These are phyloP conservation scores for Ulmus americana DNA, from an alignment of 331 rosid species.

Conservation along the genomic window DNA sequence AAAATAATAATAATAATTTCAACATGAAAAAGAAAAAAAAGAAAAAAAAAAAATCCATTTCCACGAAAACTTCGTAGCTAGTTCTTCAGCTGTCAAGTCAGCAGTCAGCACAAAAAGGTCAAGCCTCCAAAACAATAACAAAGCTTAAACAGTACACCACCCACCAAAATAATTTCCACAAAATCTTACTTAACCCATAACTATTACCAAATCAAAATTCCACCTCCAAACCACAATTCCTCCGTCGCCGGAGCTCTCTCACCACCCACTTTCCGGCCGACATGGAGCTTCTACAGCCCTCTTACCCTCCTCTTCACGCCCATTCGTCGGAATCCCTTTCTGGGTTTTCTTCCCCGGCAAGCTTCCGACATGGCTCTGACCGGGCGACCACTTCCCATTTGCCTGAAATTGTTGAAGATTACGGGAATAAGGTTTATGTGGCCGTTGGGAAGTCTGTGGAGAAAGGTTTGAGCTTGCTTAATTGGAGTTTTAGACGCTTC, in stretches of 20 bases:
- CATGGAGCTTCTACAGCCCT: conserved; percentile 59
- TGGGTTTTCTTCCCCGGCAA: conserved; percentile 34
- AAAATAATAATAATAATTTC: background rate
- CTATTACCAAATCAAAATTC: background rate
- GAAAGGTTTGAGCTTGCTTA: conserved; percentile 52
- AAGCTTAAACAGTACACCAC: background rate
- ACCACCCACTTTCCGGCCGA: background rate
- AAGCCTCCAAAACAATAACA: background rate
- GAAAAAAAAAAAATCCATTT: background rate
- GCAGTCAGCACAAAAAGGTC: conserved; percentile 13
- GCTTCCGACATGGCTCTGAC: conserved; percentile 22
- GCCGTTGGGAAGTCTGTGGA: conserved; percentile 65
- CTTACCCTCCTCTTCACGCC: conserved; percentile 29
- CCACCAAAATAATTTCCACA: background rate
- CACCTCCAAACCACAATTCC: background rate
- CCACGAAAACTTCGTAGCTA: background rate
- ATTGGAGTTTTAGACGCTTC: conserved; percentile 53
- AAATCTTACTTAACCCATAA: background rate
- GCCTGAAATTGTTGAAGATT: conserved; percentile 33
- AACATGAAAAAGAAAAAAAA: background rate
- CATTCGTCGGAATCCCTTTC: conserved; percentile 21
- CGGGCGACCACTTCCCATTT: conserved; percentile 19
- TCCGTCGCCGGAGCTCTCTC: conserved; percentile 8
- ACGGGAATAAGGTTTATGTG: conserved; percentile 32
- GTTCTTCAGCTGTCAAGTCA: conserved; percentile 7